phyloP scores from a whole-genome alignment of 1,284 basidiomycete species.

The Singerocomus inundabilis region DNA sequence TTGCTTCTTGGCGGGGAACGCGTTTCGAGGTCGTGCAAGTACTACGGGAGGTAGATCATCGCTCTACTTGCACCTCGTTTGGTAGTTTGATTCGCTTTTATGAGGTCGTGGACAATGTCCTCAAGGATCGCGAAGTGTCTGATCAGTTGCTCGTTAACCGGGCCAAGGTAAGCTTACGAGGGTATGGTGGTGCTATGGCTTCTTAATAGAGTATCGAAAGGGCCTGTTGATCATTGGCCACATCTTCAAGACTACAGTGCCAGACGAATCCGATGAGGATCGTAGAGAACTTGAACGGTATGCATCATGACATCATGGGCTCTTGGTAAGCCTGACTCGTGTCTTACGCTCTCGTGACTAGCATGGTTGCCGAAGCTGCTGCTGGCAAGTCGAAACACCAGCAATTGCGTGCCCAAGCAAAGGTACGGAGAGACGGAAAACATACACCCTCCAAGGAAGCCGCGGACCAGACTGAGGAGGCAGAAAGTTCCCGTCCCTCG shows the following conservation, averaged over 20 bases:
- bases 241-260: conserved; percentile 79
- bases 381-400: conserved; percentile 61
- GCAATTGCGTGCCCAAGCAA: conserved; percentile 40
- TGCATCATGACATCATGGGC: conserved; percentile 14
- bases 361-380: conserved; percentile 72
- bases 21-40: conserved; percentile 90
- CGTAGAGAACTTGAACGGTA: conserved; percentile 88
- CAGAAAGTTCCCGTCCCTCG: conserved; percentile 8
- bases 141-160: conserved; percentile 74
- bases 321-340: conserved; percentile 6
- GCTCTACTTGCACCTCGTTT: neutral
- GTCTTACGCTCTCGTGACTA: conserved; percentile 24
- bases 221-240: conserved; percentile 81
- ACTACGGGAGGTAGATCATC: conserved; percentile 56
- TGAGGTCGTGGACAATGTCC: conserved; percentile 76
- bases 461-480: conserved; percentile 18
- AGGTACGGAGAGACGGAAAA: conserved; percentile 38
- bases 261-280: conserved; percentile 90
- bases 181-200: neutral
- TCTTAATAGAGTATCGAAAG: conserved; percentile 37
- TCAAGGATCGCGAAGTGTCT: conserved; percentile 71
- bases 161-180: conserved; percentile 61
- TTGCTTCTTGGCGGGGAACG: conserved; percentile 94
- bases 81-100: neutral
- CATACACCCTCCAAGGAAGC: conserved; percentile 18